Evolutionary conservation across 305 asterid genomes (phyloP), one percentile per base, ranked within the genome.

Genomic region (Solanum hybrid): DNA sequence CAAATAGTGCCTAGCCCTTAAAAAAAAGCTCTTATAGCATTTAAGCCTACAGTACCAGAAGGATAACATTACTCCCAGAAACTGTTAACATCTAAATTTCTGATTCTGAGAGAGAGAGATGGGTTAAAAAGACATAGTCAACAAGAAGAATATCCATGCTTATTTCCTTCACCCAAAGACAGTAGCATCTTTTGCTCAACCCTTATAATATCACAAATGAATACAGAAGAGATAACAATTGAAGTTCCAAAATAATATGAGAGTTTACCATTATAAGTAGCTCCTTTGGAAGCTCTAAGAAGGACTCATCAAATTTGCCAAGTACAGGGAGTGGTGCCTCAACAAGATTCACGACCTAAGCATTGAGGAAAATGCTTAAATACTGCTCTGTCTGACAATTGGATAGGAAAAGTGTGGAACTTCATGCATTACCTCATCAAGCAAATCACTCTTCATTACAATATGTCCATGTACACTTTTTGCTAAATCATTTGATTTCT

Each of bases 261-360:
- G 85, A 85, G 39, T 93, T 85, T 92, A 97, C 99, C 99, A 96
- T 97, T 91, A 95, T 93, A 77, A 97, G 93, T 85, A 97, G 95
- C 41, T 97, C 99, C 91, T 96, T 96, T 11, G 99, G 99, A 91
- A 97, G 99, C 94, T 95, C 93, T 79, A 97, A 95, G 93, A 97
- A 97, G 90, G 97, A 94, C 87, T 95, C 96, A 11, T 92, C 93
- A 84, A 97, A 97, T 90, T 92, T 91, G 14, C 99, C 99, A 90
- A 96, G 98, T 78, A 97, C 94, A 31, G 98, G 98, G 89, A 89
- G 93, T 85, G 99, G 99, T 93, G 98, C 96, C 94, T 97, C 99
- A 88, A 97, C 98, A 90, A 97, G 99, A 96, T 97, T 97, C 79
- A 94, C 97, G 27, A 97, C 98, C 99, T 97, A 92, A 89, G 79